Percentiles rank a stretch among this genome's conserved stretches.
These are phyloP conservation scores for Trichoderma gracile DNA, from an alignment of 2,329 filamentous ascomycete genomes.

Conservation along the genomic window DNA sequence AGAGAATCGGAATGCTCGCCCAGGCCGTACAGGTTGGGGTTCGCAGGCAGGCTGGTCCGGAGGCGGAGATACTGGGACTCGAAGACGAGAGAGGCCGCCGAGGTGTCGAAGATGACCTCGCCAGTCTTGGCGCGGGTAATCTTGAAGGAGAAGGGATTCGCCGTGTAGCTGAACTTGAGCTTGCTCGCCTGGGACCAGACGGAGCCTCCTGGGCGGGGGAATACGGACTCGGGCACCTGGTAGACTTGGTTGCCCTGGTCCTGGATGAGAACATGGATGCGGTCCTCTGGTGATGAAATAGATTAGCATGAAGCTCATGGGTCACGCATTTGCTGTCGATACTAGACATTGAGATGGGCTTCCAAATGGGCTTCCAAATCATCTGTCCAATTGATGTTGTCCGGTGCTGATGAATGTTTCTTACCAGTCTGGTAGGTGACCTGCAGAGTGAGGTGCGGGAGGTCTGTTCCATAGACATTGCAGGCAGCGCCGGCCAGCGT, in stretches of 20 bases:
- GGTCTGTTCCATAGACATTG: conserved; percentile 76
- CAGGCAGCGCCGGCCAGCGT: conserved; percentile 69
- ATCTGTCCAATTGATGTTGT: background rate
- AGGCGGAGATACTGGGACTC: conserved; percentile 76
- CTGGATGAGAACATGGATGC: conserved; percentile 74
- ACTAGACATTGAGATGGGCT: too few relatives aligned
- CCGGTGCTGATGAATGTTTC: background rate
- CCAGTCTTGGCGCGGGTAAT: conserved; percentile 47
- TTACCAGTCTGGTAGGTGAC: conserved; percentile 48
- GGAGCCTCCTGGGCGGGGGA: conserved; percentile 53
- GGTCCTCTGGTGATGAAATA: conserved; percentile 49
- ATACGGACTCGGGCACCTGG: conserved; percentile 69
- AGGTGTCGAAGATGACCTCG: conserved; percentile 68
- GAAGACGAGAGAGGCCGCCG: conserved; percentile 66
- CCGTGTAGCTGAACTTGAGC: conserved; percentile 49
- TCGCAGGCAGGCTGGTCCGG: conserved; percentile 66
- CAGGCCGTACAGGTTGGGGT: conserved; percentile 74
- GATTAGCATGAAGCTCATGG: background rate
- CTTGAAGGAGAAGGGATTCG: conserved; percentile 66
- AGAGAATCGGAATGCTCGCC: conserved; percentile 76
- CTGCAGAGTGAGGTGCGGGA: conserved; percentile 64
- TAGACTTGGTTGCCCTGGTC: conserved; percentile 70
- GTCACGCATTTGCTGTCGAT: too few relatives aligned
- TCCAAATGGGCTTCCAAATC: too few relatives aligned
- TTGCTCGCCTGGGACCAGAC: conserved; percentile 38